A percentile compares a stretch with the other conserved stretches of the same genome.
Evolutionary conservation across 148 eudicot genomes (phyloP).

Genomic region (Drosera capensis): DNA sequence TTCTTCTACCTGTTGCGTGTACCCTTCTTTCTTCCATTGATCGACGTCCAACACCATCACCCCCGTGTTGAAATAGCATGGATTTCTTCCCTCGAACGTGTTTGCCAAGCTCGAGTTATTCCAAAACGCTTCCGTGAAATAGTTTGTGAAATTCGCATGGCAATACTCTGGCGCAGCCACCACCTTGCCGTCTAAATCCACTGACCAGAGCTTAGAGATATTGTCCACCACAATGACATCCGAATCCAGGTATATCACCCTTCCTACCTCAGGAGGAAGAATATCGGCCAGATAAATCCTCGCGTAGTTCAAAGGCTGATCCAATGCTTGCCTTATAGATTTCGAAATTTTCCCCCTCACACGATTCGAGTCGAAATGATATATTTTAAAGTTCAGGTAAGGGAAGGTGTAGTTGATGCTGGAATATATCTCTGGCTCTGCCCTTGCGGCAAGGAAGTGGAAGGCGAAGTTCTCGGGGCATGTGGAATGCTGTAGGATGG

Average conservation of each 20-base stretch:
- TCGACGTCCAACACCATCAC: slow-evolving; percentile 26
- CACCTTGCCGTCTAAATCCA: slow-evolving; percentile 13
- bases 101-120: slow-evolving; percentile 5
- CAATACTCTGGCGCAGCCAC: slow-evolving; percentile 27
- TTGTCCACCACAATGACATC: slow-evolving; percentile 26
- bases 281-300: slow-evolving; percentile 21
- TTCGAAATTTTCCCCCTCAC: slow-evolving; percentile 23
- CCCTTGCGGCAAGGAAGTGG: slow-evolving; percentile 15
- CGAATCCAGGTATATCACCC: slow-evolving; percentile 20
- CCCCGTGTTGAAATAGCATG: slow-evolving; percentile 30
- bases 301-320: slow-evolving; percentile 25
- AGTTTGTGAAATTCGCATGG: slow-evolving; percentile 22
- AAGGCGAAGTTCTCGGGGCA: slow-evolving; percentile 19
- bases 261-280: slow-evolving; percentile 12
- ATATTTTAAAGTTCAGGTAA: slow-evolving; percentile 17
- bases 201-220: slow-evolving; percentile 15
- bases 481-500: slow-evolving; percentile 27
- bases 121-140: slow-evolving; percentile 22
- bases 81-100: slow-evolving; percentile 9
- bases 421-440: slow-evolving; percentile 11
- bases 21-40: slow-evolving; percentile 22
- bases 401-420: slow-evolving; percentile 21
- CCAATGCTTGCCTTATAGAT: slow-evolving; percentile 19
- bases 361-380: slow-evolving; percentile 13
- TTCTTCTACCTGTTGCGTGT: slow-evolving; percentile 16